Evolutionary conservation across 2,329 filamentous ascomycete species (phyloP).

Genomic region (Botryotinia calthae): DNA sequence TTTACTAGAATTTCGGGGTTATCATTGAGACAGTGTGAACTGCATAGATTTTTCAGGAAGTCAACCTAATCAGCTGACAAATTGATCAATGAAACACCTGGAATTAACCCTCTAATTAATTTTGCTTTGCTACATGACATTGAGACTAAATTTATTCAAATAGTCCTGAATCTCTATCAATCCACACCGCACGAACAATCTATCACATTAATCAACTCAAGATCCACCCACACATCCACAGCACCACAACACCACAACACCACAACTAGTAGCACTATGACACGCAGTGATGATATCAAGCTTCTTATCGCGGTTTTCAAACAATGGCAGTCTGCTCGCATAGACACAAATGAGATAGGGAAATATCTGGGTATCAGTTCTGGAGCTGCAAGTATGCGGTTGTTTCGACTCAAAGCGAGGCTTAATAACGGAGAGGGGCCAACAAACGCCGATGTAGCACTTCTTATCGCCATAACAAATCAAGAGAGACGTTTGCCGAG

Average conservation of each 20-base stretch:
- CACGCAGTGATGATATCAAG: not conserved
- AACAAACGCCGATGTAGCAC: not conserved
- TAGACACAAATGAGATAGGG: not conserved
- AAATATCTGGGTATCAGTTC: not conserved
- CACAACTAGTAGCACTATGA: not conserved
- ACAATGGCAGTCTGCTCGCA: not conserved
- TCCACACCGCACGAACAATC: not conserved
- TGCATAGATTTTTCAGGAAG: too few species aligned
- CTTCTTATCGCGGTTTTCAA: not conserved
- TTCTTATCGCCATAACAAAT: not conserved
- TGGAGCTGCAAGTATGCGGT: not conserved
- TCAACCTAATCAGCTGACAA: not conserved
- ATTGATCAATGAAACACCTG: not conserved
- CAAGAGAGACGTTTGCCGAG: not conserved
- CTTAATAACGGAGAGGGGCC: too few species aligned
- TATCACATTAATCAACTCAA: not conserved
- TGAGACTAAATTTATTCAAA: too few species aligned
- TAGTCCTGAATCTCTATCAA: not conserved
- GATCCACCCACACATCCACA: not conserved
- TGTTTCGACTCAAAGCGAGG: not conserved
- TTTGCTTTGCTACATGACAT: not conserved
- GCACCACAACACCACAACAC: not conserved
- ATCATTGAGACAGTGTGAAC: not conserved
- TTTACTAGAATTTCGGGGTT: not conserved
- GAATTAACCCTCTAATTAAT: not conserved